Conservation (phyloP, 2,329 filamentous ascomycete species). For the Exophiala calicioides region DNA sequence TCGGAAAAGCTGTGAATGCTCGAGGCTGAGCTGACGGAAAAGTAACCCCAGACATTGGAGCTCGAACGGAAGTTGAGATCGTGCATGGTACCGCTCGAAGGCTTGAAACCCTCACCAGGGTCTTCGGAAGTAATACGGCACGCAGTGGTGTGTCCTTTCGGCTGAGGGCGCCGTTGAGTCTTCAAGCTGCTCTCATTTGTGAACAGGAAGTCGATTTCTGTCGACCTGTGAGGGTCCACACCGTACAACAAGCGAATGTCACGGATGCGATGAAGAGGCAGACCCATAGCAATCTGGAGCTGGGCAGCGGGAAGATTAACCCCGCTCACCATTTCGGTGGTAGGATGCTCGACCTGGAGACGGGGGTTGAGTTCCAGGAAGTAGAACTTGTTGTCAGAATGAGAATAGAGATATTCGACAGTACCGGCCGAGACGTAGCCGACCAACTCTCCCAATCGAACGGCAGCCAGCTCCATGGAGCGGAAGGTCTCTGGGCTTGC, state of each 20-base stretch:
- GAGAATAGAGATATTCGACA: constrained; percentile 98
- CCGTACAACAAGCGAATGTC: constrained; percentile 97
- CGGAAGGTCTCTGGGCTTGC: constrained; percentile 87
- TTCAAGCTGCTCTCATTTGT: constrained; percentile 78
- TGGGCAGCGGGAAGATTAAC: constrained; percentile 96
- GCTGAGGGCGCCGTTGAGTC: constrained; percentile 83
- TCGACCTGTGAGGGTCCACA: constrained; percentile 81
- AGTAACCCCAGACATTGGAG: constrained; percentile 99
- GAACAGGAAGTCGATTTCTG: constrained; percentile 96
- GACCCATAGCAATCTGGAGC: constrained; percentile 98
- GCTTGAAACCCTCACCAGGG: constrained; percentile 98
- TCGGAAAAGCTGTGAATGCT: constrained; percentile 99
- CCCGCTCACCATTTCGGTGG: constrained; percentile 98
- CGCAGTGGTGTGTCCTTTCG: constrained; percentile 95
- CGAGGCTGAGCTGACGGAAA: constrained; percentile 94
- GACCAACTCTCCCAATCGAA: constrained; percentile 88
- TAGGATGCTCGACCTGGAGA: constrained; percentile 99
- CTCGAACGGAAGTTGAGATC: constrained; percentile 98
- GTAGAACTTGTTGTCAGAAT: constrained; percentile 98
- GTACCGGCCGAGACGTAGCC: constrained; percentile 98
- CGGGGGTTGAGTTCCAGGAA: constrained; percentile 98
- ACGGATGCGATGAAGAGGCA: constrained; percentile 90
- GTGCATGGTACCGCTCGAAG: constrained; percentile 97
- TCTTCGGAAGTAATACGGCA: constrained; percentile 99
- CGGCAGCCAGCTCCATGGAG: constrained; percentile 94